These are phyloP conservation scores for Neocucurbitaria cava DNA, from an alignment of 2,329 filamentous ascomycete genomes.

Conservation along the genomic window DNA sequence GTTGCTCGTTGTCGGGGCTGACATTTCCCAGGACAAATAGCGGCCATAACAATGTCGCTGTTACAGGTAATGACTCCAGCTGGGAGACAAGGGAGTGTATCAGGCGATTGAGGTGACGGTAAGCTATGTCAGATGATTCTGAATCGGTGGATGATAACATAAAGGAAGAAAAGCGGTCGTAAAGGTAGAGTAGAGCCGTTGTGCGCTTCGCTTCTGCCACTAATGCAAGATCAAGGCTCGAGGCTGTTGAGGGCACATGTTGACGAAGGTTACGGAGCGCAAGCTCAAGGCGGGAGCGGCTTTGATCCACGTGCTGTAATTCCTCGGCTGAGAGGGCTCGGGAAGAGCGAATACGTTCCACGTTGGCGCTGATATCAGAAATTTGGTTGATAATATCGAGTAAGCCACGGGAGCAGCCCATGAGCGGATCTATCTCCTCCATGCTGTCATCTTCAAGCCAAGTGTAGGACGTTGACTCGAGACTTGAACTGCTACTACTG, in stretches of 20 bases:
- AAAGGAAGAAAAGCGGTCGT: slow-evolving; percentile 12
- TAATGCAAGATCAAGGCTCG: slow-evolving; percentile 20
- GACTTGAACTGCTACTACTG: slow-evolving; percentile 13
- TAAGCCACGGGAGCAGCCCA: slow-evolving; percentile 42
- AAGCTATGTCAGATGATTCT: slow-evolving; percentile 3
- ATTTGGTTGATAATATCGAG: slow-evolving; percentile 12
- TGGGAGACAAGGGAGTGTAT: not conserved
- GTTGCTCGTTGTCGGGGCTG: slow-evolving; percentile 26
- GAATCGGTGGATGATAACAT: not conserved
- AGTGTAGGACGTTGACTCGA: slow-evolving; percentile 5
- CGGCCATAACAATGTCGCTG: slow-evolving; percentile 5
- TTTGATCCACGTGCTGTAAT: not conserved
- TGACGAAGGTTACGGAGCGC: slow-evolving; percentile 9
- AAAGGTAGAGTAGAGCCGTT: slow-evolving; percentile 39
- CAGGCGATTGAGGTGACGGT: slow-evolving; percentile 31
- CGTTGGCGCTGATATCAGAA: slow-evolving; percentile 24
- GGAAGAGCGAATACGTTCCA: not conserved
- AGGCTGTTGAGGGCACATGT: not conserved
- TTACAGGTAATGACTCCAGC: slow-evolving; percentile 1
- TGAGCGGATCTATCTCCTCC: slow-evolving; percentile 37
- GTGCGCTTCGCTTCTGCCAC: slow-evolving; percentile 41
- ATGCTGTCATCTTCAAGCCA: slow-evolving; percentile 32
- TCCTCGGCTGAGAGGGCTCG: not conserved
- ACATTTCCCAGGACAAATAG: slow-evolving; percentile 28
- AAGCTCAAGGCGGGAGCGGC: not conserved